Percentiles rank a stretch among this genome's conserved stretches.
Conservation (phyloP, 192 early-diverging fungal genomes). For the Geranomyces variabilis region DNA sequence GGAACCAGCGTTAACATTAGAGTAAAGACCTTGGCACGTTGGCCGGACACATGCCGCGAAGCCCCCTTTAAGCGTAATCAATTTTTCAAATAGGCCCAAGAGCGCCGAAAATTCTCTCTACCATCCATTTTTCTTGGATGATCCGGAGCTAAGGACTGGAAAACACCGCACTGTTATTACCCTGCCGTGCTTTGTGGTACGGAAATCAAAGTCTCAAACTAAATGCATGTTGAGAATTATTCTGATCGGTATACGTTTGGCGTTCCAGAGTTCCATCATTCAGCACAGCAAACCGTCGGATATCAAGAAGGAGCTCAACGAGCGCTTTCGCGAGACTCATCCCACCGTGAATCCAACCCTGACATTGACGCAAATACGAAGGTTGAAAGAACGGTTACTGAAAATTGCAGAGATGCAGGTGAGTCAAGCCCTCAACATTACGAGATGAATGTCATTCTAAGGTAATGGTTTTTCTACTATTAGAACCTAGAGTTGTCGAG, state of each 20-base stretch:
- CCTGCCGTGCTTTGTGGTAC: slow-evolving; percentile 79
- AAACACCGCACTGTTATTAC: slow-evolving; percentile 78
- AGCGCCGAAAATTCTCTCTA: slow-evolving; percentile 54
- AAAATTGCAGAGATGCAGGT: slow-evolving; percentile 56
- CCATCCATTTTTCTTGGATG: slow-evolving; percentile 84
- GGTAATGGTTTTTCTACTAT: neutral
- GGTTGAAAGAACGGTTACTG: slow-evolving; percentile 71
- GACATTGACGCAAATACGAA: slow-evolving; percentile 87
- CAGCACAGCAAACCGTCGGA: slow-evolving; percentile 80
- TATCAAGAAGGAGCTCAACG: slow-evolving; percentile 85
- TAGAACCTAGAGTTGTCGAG: slow-evolving; percentile 87
- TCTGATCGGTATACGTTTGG: slow-evolving; percentile 1
- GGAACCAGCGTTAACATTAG: slow-evolving; percentile 21
- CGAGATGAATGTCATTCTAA: no score
- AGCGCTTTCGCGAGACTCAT: slow-evolving; percentile 79
- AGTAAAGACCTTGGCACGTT: slow-evolving; percentile 15
- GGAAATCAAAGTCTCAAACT: neutral
- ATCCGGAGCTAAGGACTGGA: slow-evolving; percentile 81
- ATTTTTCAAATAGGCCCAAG: slow-evolving; percentile 24
- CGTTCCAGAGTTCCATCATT: slow-evolving; percentile 75
- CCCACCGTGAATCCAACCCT: slow-evolving; percentile 78
- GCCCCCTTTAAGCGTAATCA: no score
- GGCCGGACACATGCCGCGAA: no score
- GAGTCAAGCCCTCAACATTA: neutral
- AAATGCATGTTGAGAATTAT: neutral